These are phyloP conservation scores for Dorcoceras hygrometricum DNA, from an alignment of 257 asterid genomes.

Conservation along the genomic window DNA sequence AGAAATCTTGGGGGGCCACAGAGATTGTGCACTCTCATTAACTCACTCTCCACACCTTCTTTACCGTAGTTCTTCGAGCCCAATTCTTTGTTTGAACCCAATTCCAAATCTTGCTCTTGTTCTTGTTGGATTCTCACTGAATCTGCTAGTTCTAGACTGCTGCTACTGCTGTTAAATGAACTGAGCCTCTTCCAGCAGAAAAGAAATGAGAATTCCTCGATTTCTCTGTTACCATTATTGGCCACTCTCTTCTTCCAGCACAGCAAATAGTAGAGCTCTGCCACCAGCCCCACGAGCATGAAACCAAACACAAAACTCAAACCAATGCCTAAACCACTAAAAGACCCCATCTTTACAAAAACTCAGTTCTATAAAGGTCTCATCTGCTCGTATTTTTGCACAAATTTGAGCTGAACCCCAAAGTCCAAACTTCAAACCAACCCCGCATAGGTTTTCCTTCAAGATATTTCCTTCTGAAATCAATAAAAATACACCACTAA, in stretches of 20 bases:
- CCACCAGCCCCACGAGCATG: slow-evolving; percentile 66
- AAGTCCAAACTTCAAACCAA: slow-evolving; percentile 12
- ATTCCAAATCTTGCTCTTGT: slow-evolving; percentile 50
- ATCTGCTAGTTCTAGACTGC: slow-evolving; percentile 32
- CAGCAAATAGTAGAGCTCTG: slow-evolving; percentile 60
- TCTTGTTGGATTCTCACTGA: slow-evolving; percentile 32
- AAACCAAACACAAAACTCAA: slow-evolving; percentile 69
- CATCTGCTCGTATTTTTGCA: slow-evolving; percentile 19
- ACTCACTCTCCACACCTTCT: slow-evolving; percentile 64
- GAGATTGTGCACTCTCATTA: slow-evolving; percentile 79
- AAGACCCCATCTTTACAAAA: slow-evolving; percentile 51
- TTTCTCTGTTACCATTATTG: slow-evolving; percentile 22
- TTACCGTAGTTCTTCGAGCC: slow-evolving; percentile 45
- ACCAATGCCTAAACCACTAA: slow-evolving; percentile 72
- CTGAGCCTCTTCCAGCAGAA: slow-evolving; percentile 53
- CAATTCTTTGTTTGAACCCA: slow-evolving; percentile 37
- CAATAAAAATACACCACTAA: slow-evolving; percentile 8
- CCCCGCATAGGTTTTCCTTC: slow-evolving; percentile 20
- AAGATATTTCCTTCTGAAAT: neutral
- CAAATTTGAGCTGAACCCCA: neutral
- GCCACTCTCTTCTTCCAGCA: slow-evolving; percentile 66
- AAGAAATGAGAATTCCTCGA: slow-evolving; percentile 33
- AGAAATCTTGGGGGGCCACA: slow-evolving; percentile 94
- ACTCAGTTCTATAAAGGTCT: slow-evolving; percentile 16
- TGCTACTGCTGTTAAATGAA: slow-evolving; percentile 23